Conservation (phyloP, 352 stramenopile genomes). For the Phytophthora megakarya region DNA sequence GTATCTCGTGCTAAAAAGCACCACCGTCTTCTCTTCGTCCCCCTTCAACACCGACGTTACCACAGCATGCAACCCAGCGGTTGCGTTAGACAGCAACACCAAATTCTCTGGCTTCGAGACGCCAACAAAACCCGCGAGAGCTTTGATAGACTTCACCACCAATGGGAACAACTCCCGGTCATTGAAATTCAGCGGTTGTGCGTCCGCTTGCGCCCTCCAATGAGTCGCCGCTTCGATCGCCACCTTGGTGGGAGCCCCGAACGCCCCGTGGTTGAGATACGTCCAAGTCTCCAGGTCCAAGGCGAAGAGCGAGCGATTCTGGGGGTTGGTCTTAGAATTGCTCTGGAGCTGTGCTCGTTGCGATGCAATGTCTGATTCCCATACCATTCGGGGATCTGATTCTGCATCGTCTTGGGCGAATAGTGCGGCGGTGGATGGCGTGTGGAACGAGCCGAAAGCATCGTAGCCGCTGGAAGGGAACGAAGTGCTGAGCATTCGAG, state of each 20-base stretch:
- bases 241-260: constrained; percentile 79
- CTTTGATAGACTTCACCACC: constrained; percentile 78
- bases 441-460: constrained; percentile 83
- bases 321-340: constrained; percentile 27
- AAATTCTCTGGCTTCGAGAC: constrained; percentile 55
- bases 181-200: constrained; percentile 92
- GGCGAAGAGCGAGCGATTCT: constrained; percentile 51
- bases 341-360: constrained; percentile 21
- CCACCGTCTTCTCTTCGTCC: constrained; percentile 41
- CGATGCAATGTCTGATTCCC: constrained; percentile 22
- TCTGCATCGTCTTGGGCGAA: constrained; percentile 40
- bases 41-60: constrained; percentile 50
- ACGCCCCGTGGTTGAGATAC: constrained; percentile 96
- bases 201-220: constrained; percentile 86
- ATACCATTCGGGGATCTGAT: constrained; percentile 12
- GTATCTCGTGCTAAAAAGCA: constrained; percentile 88
- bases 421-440: constrained; percentile 55
- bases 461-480: constrained; percentile 48
- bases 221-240: constrained; percentile 64
- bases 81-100: constrained; percentile 90
- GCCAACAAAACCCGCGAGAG: constrained; percentile 73
- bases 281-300: constrained; percentile 77
- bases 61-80: constrained; percentile 89
- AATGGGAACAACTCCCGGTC: constrained; percentile 92
- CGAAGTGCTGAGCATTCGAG: background rate